Percentiles rank a stretch among this genome's conserved stretches.
Conservation (phyloP, 345 rosid genomes). For the Xanthoceras sorbifolium region DNA sequence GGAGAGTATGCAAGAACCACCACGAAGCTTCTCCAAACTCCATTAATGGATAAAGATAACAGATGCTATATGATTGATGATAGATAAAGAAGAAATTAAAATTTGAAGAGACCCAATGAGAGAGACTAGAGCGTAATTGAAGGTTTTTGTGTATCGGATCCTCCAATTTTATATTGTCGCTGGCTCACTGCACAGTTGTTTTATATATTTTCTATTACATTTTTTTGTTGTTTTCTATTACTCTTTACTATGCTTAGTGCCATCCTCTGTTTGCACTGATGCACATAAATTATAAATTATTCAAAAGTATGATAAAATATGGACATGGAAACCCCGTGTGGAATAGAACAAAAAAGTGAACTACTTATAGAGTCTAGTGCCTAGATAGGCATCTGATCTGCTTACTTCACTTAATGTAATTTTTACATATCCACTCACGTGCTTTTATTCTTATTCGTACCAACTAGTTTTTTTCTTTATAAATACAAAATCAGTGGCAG, state of each 20-base stretch:
- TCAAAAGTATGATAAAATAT: background rate
- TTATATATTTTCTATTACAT: background rate
- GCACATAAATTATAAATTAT: background rate
- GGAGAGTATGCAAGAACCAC: conserved; percentile 19
- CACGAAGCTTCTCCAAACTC: conserved; percentile 22
- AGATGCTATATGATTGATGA: background rate
- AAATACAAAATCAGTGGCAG: background rate
- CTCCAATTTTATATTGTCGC: background rate
- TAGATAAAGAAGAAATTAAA: background rate
- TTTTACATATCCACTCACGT: background rate
- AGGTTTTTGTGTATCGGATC: background rate
- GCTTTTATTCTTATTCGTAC: background rate
- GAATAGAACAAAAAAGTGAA: background rate
- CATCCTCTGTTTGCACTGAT: background rate
- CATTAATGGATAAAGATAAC: conserved; percentile 21
- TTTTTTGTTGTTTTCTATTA: background rate
- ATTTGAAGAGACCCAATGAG: background rate
- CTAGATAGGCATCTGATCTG: background rate
- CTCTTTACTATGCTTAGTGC: background rate
- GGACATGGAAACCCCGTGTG: background rate
- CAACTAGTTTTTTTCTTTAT: background rate
- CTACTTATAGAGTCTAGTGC: background rate
- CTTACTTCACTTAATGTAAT: background rate
- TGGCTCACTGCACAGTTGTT: background rate
- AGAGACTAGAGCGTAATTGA: conserved; percentile 6